Base-by-base conservation (phyloP, 306 rosid species). In the Canavalia ensiformis region DNA sequence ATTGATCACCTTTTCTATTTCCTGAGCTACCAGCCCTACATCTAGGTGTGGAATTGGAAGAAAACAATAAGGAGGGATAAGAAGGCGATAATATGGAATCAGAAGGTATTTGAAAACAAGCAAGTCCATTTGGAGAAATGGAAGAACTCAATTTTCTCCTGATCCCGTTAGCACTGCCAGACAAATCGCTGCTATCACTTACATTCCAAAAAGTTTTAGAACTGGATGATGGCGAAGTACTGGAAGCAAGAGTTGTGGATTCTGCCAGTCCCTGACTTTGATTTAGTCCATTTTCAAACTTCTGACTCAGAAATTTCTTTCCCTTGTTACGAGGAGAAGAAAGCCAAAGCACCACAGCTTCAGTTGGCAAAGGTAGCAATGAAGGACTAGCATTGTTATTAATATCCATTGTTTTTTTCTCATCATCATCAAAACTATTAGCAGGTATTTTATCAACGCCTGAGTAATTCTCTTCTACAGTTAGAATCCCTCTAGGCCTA, bases 331-430 rank as follows among this genome's bases (percentile, higher is more conserved):
- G 72, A 0, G 98, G 94, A 37, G 97, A 90, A 39, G 82, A 81
- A 66, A 90, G 85, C 97, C 98, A 95, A 41, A 60, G 89, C 90
- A 95, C 88, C 57, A 92, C 91, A 75, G 97, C 98, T 85, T 91
- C 94, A 42, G 86, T 58, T 30, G 97, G 97, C 74, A 82, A 84
- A 67, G 95, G 97, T 68, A 92, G 69, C 72, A 86, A 58, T 52
- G 86, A 77, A 81, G 88, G 88, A 67, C 75, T 84, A 51, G 45
- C 67, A 66, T 82, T 54, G 39, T 57, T 52, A 42, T 12, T 50
- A 35, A 55, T 10, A 57, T 88, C 84, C 33, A 13, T 12, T 18
- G 8, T 69, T 62, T 54, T 81, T 58, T 50, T 64, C 63, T 75
- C 87, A 68, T 64, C 90, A 30, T 82, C 83, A 72, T 87, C 85